Conservation (phyloP, 129 eudicot genomes). For the Solidago caesia region DNA sequence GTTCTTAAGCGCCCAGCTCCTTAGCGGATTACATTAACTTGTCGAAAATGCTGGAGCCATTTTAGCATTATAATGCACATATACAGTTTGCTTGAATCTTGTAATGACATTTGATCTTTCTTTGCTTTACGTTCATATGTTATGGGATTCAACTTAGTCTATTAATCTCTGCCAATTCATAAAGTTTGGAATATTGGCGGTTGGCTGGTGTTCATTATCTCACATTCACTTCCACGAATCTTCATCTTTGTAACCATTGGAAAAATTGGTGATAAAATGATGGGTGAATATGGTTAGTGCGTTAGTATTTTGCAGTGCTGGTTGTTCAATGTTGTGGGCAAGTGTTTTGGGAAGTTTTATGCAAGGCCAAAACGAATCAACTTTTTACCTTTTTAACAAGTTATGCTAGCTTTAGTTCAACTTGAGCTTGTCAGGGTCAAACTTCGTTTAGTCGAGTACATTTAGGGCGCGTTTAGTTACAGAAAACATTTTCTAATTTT, state of each 20-base stretch:
- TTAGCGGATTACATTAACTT: slow-evolving; percentile 25
- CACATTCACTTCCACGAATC: background rate
- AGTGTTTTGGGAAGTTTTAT: too few species aligned
- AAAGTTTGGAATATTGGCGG: background rate
- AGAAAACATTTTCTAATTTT: too few species aligned
- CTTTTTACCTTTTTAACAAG: too few species aligned
- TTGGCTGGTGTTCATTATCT: background rate
- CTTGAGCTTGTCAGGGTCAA: too few species aligned
- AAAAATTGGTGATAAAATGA: background rate
- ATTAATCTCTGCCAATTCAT: background rate
- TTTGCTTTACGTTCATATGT: slow-evolving; percentile 7
- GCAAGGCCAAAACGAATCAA: too few species aligned
- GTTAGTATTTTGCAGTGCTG: too few species aligned
- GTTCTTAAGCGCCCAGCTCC: slow-evolving; percentile 40
- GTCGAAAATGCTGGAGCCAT: slow-evolving; percentile 41
- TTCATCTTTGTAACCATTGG: background rate
- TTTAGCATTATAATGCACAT: background rate
- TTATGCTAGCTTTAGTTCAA: too few species aligned
- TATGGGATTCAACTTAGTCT: background rate
- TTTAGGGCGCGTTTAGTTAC: too few species aligned
- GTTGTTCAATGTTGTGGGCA: too few species aligned
- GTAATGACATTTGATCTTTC: background rate
- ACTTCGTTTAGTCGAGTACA: too few species aligned
- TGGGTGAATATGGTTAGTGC: too few species aligned
- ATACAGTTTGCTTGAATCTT: slow-evolving; percentile 10